phyloP scores from a whole-genome alignment of 2,329 filamentous ascomycete species.

The Chrysoporthe cubensis region DNA sequence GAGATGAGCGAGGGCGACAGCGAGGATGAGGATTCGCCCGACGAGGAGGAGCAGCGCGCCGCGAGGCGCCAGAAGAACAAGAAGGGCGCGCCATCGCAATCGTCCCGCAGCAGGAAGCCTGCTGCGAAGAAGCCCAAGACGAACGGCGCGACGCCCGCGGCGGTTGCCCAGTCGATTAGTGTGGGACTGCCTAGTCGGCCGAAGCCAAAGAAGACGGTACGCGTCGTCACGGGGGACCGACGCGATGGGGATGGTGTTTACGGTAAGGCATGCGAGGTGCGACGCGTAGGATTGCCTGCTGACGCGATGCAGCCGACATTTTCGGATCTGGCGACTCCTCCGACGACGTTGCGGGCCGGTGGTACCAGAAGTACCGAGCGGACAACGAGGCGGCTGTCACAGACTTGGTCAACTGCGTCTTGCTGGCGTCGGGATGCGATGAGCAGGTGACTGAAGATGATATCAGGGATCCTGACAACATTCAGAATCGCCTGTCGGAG shows the following conservation, averaged over 20 bases:
- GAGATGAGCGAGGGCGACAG: slow-evolving; percentile 30
- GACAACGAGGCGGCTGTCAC: slow-evolving; percentile 60
- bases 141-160: slow-evolving; percentile 54
- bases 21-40: slow-evolving; percentile 46
- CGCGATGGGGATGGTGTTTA: slow-evolving; percentile 59
- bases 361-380: slow-evolving; percentile 61
- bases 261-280: slow-evolving; percentile 46
- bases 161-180: slow-evolving; percentile 41
- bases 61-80: slow-evolving; percentile 37
- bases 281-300: slow-evolving; percentile 29
- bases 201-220: slow-evolving; percentile 61
- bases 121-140: slow-evolving; percentile 67
- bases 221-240: slow-evolving; percentile 51
- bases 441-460: slow-evolving; percentile 79
- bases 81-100: slow-evolving; percentile 43
- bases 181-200: slow-evolving; percentile 52
- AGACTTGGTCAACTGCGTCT: slow-evolving; percentile 68
- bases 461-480: slow-evolving; percentile 87
- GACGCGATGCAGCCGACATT: slow-evolving; percentile 57
- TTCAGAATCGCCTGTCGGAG: slow-evolving; percentile 75
- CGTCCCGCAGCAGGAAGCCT: slow-evolving; percentile 56
- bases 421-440: slow-evolving; percentile 78
- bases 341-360: slow-evolving; percentile 62
- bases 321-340: slow-evolving; percentile 62
- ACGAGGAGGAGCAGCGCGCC: slow-evolving; percentile 48